Conservation (phyloP, 768 basidiomycete species). For the Tephrocybe rancida region DNA sequence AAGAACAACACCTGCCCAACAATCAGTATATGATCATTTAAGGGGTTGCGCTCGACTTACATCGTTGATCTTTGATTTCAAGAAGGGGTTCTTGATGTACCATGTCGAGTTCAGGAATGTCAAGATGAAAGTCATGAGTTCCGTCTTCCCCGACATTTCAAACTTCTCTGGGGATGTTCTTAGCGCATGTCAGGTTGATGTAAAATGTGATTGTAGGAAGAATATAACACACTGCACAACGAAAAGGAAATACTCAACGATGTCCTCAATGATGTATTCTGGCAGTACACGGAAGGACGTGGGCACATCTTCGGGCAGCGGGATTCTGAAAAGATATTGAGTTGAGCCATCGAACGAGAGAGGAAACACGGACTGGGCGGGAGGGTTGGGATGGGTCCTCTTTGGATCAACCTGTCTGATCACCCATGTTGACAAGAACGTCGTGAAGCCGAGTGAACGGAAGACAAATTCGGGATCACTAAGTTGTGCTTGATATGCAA, state of each 20-base stretch:
- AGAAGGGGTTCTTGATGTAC: slow-evolving; percentile 98
- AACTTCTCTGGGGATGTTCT: slow-evolving; percentile 76
- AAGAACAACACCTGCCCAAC: slow-evolving; percentile 67
- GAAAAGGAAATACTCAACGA: slow-evolving; percentile 88
- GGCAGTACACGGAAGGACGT: slow-evolving; percentile 85
- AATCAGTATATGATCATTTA: slow-evolving; percentile 1
- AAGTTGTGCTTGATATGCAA: slow-evolving; percentile 84
- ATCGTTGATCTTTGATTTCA: slow-evolving; percentile 96
- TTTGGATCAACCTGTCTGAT: slow-evolving; percentile 87
- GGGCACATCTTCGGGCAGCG: slow-evolving; percentile 84
- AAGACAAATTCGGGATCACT: slow-evolving; percentile 84
- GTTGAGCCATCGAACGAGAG: neutral
- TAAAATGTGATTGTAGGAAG: neutral
- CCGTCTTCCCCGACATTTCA: slow-evolving; percentile 82
- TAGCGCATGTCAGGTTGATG: slow-evolving; percentile 19
- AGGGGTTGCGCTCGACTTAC: slow-evolving; percentile 40
- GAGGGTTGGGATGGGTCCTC: slow-evolving; percentile 71
- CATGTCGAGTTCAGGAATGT: slow-evolving; percentile 93
- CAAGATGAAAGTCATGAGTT: slow-evolving; percentile 83
- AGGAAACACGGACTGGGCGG: slow-evolving; percentile 57
- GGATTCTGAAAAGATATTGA: slow-evolving; percentile 57
- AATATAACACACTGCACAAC: slow-evolving; percentile 64
- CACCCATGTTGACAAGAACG: slow-evolving; percentile 92
- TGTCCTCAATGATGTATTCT: slow-evolving; percentile 93
- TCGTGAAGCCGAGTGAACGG: slow-evolving; percentile 80